phyloP scores from a whole-genome alignment of 2,329 filamentous ascomycete species.

The Aspergillus tamarii region DNA sequence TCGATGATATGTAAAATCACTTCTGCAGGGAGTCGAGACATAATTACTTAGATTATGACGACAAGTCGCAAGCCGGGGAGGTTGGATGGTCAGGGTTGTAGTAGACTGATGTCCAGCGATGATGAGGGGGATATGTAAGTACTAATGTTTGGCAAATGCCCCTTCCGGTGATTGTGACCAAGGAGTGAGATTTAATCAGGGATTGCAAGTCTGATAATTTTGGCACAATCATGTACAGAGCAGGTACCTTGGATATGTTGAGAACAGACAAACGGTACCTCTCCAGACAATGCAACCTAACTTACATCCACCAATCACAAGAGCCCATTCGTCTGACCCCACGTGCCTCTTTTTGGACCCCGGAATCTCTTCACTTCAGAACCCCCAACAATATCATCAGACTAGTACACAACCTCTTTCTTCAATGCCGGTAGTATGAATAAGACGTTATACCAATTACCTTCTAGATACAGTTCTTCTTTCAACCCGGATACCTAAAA shows the following conservation, averaged over 20 bases:
- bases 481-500: too few relatives aligned
- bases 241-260: not conserved
- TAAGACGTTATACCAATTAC: too few relatives aligned
- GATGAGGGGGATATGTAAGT: not conserved
- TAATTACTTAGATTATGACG: not conserved
- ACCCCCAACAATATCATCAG: too few relatives aligned
- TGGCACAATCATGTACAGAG: not conserved
- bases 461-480: too few relatives aligned
- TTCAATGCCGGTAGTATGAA: not conserved
- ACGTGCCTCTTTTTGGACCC: not conserved
- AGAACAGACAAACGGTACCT: not conserved
- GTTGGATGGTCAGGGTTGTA: not conserved
- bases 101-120: not conserved
- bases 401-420: too few relatives aligned
- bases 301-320: not conserved
- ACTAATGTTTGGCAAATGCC: not conserved
- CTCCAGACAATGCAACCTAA: not conserved
- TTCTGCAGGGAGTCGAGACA: conserved; percentile 8
- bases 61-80: not conserved
- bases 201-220: not conserved
- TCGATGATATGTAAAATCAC: conserved; percentile 20
- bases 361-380: not conserved
- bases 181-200: not conserved
- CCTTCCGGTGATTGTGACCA: not conserved
- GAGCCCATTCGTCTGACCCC: not conserved